Evolutionary conservation across 2,329 filamentous ascomycete genomes (phyloP), one percentile per base, ranked within the genome.

Genomic region (Pseudogymnoascus sp.): DNA sequence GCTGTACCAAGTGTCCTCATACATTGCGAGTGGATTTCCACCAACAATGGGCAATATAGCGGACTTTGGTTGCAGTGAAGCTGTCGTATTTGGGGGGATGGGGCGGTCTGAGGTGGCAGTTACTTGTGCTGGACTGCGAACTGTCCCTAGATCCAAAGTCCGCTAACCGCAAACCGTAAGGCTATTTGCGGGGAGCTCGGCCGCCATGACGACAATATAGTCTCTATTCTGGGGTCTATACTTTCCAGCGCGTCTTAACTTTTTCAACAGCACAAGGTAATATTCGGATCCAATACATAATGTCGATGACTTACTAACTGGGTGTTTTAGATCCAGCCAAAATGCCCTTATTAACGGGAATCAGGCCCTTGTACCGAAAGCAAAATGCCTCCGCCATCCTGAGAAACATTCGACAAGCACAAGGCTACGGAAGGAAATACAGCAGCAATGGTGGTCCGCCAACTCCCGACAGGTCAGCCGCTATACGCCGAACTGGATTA

Each of bases 1-100:
- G 72, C 83, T 90, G 77, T 92, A 91, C 89, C 90, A 93, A 31
- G 88, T 86, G 74, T 93, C 90, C 75, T 93, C 90, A 74, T 90
- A 90, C 88, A 91, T 92, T 68, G 67, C 78, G 58, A 29, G 36
- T 35, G 29, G 48, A 33, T 33, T 55, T 12, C 29, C 48, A 55
- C 48, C 48, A 55, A 33, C 48, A 55, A 55, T 55, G 27, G 48
- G 29, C 9, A 55, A 55, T 55, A 55, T 55, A 55, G 9, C 48
- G 48, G 48, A 55, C 48, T 29, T 6, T 35, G 48, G 48, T 55
- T 55, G 48, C 48, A 33, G 48, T 35, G 29, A 35, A 21, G 48
- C 48, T 35, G 29, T 55, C 15, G 48, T 55, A 55, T 55, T 55
- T 55, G 48, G 48, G 31, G 48, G n/a, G 48, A 55, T 55, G 48